Percentiles rank a stretch among this genome's conserved stretches.
Evolutionary conservation across 345 rosid genomes (phyloP).

Genomic region (Salix exigua): DNA sequence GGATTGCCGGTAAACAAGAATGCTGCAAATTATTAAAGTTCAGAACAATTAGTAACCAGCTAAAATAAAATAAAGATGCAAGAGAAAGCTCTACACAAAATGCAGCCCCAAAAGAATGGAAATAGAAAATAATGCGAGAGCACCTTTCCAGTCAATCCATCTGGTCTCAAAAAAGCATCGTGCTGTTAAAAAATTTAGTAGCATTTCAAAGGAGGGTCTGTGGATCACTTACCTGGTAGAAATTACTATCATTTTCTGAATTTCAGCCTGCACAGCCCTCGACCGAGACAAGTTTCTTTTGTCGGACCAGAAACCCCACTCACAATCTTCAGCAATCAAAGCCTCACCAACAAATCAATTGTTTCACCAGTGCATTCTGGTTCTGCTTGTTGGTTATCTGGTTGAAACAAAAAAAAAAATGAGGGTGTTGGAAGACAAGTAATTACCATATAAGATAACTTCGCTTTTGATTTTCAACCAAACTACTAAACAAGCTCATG

Average conservation of each 20-base stretch:
- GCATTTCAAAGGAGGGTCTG: no score
- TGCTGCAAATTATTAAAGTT: no score
- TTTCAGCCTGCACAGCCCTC: slow-evolving; percentile 68
- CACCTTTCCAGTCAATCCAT: background rate
- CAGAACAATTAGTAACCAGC: background rate
- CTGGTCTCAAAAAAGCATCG: background rate
- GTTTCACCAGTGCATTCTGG: slow-evolving; percentile 46
- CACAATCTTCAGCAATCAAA: slow-evolving; percentile 70
- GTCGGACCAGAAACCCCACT: slow-evolving; percentile 56
- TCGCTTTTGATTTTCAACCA: background rate
- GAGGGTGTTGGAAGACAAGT: background rate
- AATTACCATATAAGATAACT: background rate
- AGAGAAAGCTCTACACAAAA: background rate
- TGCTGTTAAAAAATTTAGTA: no score
- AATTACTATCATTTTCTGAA: no score
- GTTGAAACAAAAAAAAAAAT: slow-evolving; percentile 13
- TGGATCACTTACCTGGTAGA: no score
- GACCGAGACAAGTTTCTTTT: slow-evolving; percentile 53
- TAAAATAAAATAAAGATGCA: background rate
- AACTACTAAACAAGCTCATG: background rate
- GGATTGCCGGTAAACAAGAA: no score
- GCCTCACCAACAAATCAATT: slow-evolving; percentile 64
- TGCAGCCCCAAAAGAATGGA: background rate
- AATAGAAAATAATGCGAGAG: background rate
- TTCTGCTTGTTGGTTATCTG: slow-evolving; percentile 44